Base-by-base conservation (phyloP, 176 grass and related monocot species). In the Triticum urartu region DNA sequence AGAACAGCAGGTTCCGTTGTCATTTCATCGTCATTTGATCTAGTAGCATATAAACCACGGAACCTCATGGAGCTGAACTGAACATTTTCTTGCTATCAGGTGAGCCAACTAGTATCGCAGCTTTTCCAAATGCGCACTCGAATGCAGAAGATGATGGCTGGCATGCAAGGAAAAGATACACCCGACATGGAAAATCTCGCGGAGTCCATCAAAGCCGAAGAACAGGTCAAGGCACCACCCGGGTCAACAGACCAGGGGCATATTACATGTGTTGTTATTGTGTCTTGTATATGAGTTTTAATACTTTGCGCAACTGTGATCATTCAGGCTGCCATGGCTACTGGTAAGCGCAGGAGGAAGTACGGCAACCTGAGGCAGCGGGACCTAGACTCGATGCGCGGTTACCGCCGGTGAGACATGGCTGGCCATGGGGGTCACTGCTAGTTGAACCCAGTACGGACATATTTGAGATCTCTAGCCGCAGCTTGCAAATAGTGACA, bases 91-190 rank as follows among this genome's bases (percentile, higher is more conserved):
- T 3, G 70, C 82, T 47, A 50, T 89, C 48, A 98, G 97, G 97
- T 98, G 72, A 91, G 97, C 64, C 97, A 98, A 83, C 79, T 98
- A 59, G 90, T 98, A 10, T 92, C 93, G 11, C 94, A 95, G 75
- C 87, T 98, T 50, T 98, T 98, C 83, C 85, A 94, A 86, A 94
- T 98, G 96, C 92, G 96, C 18, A 79, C 86, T 56, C 79, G 88
- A 32, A 98, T 98, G 96, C 94, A 98, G 86, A 98, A 98, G 83
- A 88, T 98, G 87, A 92, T 98, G 96, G 96, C 92, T 18, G 84
- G 82, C 52, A 98, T 98, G 87, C 86, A 98, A 95, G 96, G 93
- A 34, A 87, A 95, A 81, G 93, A 91, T 68, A 92, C 92, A 7
- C 88, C 93, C 2, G 88, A 93, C 47, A 90, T 98, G 63, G 88